Evolutionary conservation across 768 basidiomycete species (phyloP), one percentile per base, ranked within the genome.

Genomic region (Xanthoconium stramineum): DNA sequence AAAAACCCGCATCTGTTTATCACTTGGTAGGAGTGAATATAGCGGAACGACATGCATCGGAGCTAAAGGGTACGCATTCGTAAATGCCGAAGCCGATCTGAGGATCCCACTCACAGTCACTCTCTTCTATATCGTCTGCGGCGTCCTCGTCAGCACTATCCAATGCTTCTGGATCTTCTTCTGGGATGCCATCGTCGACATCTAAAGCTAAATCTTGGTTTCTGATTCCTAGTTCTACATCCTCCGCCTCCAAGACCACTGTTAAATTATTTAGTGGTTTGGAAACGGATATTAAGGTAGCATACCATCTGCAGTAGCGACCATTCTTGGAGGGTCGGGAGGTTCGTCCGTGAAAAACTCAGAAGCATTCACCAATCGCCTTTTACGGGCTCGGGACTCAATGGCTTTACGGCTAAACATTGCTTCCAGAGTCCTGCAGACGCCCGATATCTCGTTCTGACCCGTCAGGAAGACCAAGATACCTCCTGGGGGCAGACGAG

Each of bases 1-100:
- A 68, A 99, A 99, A 3, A 98, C 95, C 19, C 80, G 80, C 89
- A 98, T 94, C 67, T 99, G 97, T 69, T 93, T 91, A 53, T 98
- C 94, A 56, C 88, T 93, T 2, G 97, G 80, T 3, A 98, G 76
- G 5, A 98, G 78, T 5, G 97, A 97, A 72, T 98, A 98, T 2
- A 99, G 75, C 0, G 97, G 95, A 1, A 99, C 82, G 47, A 99
- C 79, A 65, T 98, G 91, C 89, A 99, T 92, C 3, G 95, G 94
- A 14, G 80, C 94, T 98, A 57, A 45, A 45, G 39, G 28, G 30
- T 19, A 35, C 46, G 50, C 37, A n/a, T 43, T 39, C 30, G 47
- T 39, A 33, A 37, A 40, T 32, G 53, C 42, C 30, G 52, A 44
- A 6, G 59, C 47, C 50, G 49, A 53, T 45, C 42, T 46, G 15